Conservation (phyloP, 1,139 yeast genomes). For the Candida sp. region DNA sequence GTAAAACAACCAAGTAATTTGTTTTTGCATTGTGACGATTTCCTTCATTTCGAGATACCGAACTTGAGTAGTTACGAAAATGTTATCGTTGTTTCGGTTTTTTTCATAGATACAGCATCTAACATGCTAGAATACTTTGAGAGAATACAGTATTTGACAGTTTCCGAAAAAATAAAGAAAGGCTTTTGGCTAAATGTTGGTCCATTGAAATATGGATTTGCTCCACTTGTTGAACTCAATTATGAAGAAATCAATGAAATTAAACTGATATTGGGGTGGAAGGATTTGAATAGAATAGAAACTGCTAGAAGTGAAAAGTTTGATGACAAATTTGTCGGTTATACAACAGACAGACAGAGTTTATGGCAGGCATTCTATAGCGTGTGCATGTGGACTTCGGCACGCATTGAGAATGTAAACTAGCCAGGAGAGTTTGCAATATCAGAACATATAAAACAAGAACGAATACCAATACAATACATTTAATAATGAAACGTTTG, state of each 20-base stretch:
- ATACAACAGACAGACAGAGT: conserved; percentile 61
- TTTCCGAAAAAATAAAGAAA: conserved; percentile 26
- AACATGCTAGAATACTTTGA: conserved; percentile 71
- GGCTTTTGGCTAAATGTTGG: conserved; percentile 84
- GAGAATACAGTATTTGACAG: conserved; percentile 48
- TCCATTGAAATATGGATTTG: conserved; percentile 85
- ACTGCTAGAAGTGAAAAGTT: conserved; percentile 26
- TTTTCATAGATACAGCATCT: conserved; percentile 86
- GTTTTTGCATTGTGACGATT: conserved; percentile 58
- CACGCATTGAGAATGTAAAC: conserved; percentile 19
- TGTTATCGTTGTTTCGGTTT: conserved; percentile 64
- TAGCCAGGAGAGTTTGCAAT: neutral
- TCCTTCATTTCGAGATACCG: conserved; percentile 44
- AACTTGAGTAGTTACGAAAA: conserved; percentile 29
- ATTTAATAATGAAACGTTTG: neutral
- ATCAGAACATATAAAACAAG: neutral
- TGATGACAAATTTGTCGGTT: conserved; percentile 33
- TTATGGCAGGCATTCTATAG: conserved; percentile 81
- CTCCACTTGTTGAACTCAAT: conserved; percentile 74
- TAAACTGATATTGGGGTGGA: conserved; percentile 62
- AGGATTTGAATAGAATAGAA: conserved; percentile 24
- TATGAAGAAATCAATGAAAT: conserved; percentile 60
- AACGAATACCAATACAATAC: neutral
- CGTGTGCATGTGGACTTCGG: conserved; percentile 45
- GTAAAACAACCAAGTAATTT: conserved; percentile 44